Base-by-base conservation (phyloP, 2,329 filamentous ascomycete genomes). In the Colletotrichum sp. region DNA sequence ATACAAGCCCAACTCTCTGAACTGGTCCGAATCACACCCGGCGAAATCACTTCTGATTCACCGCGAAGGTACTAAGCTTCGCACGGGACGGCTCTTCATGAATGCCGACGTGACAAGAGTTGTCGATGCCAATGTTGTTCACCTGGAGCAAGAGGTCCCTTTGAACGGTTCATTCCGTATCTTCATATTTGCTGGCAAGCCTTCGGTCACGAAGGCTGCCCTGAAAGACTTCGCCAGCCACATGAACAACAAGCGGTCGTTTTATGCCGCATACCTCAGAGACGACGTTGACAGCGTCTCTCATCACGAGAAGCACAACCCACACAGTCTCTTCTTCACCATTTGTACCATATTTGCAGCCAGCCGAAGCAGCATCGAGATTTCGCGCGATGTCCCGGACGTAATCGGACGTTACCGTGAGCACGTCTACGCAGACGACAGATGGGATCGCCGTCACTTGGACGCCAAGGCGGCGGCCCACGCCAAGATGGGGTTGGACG, bases 141-240 rank as follows among this genome's bases (percentile, higher is more conserved):
- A 98, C 80, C 89, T 98, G 12, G 96, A 98, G 85, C 96, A 98
- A 84, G 95, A 98, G 82, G 90, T 98, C 36, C 96, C 96, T 0
- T 88, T 96, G 75, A 98, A 98, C 84, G 96, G 96, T 59, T 93
- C 95, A 3, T 98, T 96, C 89, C 91, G 96, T 72, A 89, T 98
- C 77, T 98, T 96, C 83, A 85, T 98, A 78, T 98, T 98, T 83
- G 95, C 92, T n/a, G 96, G 96, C 72, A 88, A 89, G 57, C 92
- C 92, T 10, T 82, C 86, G 16, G 87, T 88, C 63, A 93, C 92
- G 15, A 87, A 88, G 57, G 85, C 86, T 64, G 95, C 96, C 0
- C 87, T 98, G 26, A 82, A 87, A 21, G 95, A 98, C 81, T 91
- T 98, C 64, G 92, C 93, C 7, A 84, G 88, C 52, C 89, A 93